Evolutionary conservation across 2,329 filamentous ascomycete species (phyloP).

Genomic region (Fusarium sp.): DNA sequence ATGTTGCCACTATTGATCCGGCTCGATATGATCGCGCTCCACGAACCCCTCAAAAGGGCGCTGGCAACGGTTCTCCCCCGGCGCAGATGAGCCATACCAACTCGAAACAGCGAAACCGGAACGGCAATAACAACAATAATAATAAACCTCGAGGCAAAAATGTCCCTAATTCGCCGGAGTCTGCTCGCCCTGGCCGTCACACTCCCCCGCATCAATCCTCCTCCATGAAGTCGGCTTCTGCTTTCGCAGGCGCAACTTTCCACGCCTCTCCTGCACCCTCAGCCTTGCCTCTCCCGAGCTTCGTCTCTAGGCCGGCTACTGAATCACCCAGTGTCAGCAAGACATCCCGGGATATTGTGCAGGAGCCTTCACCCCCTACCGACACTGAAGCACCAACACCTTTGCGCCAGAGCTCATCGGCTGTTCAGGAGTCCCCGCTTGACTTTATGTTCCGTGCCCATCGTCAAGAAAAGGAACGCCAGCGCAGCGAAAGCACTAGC

Average conservation of each 20-base stretch:
- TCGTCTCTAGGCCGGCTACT: slow-evolving; percentile 78
- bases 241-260: slow-evolving; percentile 93
- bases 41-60: slow-evolving; percentile 61
- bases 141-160: slow-evolving; percentile 50
- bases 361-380: slow-evolving; percentile 63
- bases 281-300: slow-evolving; percentile 88
- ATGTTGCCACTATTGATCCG: slow-evolving; percentile 51
- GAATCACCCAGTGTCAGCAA: slow-evolving; percentile 63
- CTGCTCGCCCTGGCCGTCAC: slow-evolving; percentile 53
- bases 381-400: slow-evolving; percentile 63
- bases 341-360: slow-evolving; percentile 51
- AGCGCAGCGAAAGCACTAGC: slow-evolving; percentile 63
- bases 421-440: slow-evolving; percentile 75
- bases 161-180: slow-evolving; percentile 55
- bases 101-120: slow-evolving; percentile 48
- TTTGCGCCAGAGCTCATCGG: slow-evolving; percentile 51
- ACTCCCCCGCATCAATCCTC: slow-evolving; percentile 57
- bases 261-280: slow-evolving; percentile 94
- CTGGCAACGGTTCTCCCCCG: slow-evolving; percentile 51
- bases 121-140: slow-evolving; percentile 24
- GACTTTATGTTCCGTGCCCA: slow-evolving; percentile 93
- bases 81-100: slow-evolving; percentile 43
- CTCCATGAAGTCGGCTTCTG: slow-evolving; percentile 61
- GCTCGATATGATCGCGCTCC: slow-evolving; percentile 51
- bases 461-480: slow-evolving; percentile 77